These are phyloP conservation scores for Allantophomopsis lycopodina DNA, from an alignment of 2,329 filamentous ascomycete species.

Conservation along the genomic window DNA sequence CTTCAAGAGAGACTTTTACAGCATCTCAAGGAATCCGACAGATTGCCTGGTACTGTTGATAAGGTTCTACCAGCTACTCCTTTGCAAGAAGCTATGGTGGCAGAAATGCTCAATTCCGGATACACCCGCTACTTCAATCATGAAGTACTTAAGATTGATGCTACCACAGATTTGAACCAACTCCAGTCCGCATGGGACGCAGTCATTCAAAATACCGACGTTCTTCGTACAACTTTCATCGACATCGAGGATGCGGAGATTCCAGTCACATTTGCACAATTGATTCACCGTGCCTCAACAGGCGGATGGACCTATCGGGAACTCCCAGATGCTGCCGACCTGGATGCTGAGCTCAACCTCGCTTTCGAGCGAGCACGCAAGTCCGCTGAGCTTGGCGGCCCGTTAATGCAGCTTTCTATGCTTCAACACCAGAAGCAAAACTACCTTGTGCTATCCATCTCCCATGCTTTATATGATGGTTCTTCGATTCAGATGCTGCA, in stretches of 20 bases:
- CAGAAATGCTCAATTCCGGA: constrained; percentile 64
- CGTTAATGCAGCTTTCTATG: constrained; percentile 36
- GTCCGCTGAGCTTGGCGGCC: constrained; percentile 19
- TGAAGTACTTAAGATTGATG: constrained; percentile 52
- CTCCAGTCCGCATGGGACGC: constrained; percentile 47
- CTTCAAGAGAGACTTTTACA: constrained; percentile 21
- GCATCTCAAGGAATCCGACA: constrained; percentile 21
- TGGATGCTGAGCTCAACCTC: constrained; percentile 21
- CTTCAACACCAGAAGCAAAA: constrained; percentile 16
- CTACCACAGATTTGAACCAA: constrained; percentile 35
- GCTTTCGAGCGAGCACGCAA: constrained; percentile 24
- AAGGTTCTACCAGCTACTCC: constrained; percentile 62
- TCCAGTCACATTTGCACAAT: constrained; percentile 38
- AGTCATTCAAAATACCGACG: constrained; percentile 47
- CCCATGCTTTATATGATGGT: constrained; percentile 83
- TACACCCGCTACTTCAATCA: constrained; percentile 77
- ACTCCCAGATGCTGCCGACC: constrained; percentile 2
- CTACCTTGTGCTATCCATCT: constrained; percentile 54
- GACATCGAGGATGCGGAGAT: constrained; percentile 48
- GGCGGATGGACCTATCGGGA: constrained; percentile 18
- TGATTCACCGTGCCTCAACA: constrained; percentile 24
- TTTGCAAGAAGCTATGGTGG: constrained; percentile 76
- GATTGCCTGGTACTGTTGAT: constrained; percentile 31
- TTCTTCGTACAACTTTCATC: constrained; percentile 63
- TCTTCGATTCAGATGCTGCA: constrained; percentile 70